Evolutionary conservation across 331 rosid genomes (phyloP).

Genomic region (Acacia concinna): DNA sequence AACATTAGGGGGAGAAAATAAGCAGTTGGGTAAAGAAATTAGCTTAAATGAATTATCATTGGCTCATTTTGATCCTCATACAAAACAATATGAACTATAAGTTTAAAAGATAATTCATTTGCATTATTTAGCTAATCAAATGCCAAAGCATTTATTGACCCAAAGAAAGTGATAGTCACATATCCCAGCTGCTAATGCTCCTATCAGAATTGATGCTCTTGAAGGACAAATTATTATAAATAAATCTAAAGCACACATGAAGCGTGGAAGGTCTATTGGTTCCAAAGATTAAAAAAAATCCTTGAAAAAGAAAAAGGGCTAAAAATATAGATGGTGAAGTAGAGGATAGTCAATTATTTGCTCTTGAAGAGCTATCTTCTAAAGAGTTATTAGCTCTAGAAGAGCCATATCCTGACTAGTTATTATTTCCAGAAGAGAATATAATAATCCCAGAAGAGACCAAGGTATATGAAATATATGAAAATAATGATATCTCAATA

Average conservation of each 20-base stretch:
- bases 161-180: not conserved
- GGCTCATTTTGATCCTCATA: no score
- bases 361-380: not conserved
- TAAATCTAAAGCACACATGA: not conserved
- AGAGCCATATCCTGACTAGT: no score
- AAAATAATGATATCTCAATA: no score
- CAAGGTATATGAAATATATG: no score
- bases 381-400: not conserved
- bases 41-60: not conserved
- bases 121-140: not conserved
- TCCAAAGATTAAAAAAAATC: not conserved
- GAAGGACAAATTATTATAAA: no score
- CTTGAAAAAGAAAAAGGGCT: no score
- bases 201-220: no score
- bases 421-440: no score
- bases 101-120: no score
- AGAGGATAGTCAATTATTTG: not conserved
- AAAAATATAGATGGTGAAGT: not conserved
- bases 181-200: not conserved
- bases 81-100: not conserved
- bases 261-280: no score
- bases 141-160: no score
- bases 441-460: not conserved
- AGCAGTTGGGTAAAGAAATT: not conserved
- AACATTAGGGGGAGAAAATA: no score